These are phyloP conservation scores for Austroboletus olivaceoglutinosus DNA, from an alignment of 1,284 basidiomycete species.

Conservation along the genomic window DNA sequence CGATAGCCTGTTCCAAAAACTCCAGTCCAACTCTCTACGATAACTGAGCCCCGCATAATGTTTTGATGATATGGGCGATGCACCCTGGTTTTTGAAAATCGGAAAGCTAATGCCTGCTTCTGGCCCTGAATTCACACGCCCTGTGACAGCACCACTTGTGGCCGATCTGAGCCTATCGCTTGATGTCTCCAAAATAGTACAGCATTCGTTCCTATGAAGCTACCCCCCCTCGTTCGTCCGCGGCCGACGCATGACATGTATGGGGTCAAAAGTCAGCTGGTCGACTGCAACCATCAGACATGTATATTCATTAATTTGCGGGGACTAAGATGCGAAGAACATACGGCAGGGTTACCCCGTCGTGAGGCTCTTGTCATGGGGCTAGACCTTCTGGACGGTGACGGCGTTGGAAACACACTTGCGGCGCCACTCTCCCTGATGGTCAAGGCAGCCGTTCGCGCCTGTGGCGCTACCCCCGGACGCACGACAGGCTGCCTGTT, in stretches of 20 bases:
- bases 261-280: slow-evolving; percentile 7
- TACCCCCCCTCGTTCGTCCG: background rate
- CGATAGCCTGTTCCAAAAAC: background rate
- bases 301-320: slow-evolving; percentile 29
- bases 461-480: slow-evolving; percentile 17
- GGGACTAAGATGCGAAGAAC: slow-evolving; percentile 17
- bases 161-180: background rate
- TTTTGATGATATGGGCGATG: slow-evolving; percentile 20
- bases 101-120: slow-evolving; percentile 30
- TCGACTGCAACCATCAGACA: slow-evolving; percentile 14
- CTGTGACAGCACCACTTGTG: background rate
- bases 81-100: slow-evolving; percentile 29
- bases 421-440: slow-evolving; percentile 33
- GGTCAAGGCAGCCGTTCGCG: slow-evolving; percentile 31
- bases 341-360: slow-evolving; percentile 26
- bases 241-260: background rate
- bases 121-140: slow-evolving; percentile 29
- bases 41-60: slow-evolving; percentile 17
- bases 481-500: slow-evolving; percentile 22
- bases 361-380: slow-evolving; percentile 39
- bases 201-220: slow-evolving; percentile 1
- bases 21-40: slow-evolving; percentile 4
- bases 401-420: slow-evolving; percentile 38
- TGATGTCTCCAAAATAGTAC: slow-evolving; percentile 1
- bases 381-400: slow-evolving; percentile 42